Evolutionary conservation across 805 yeast genomes (phyloP), one percentile per base, ranked within the genome.

Genomic region (Wickerhamomyces chambardii): DNA sequence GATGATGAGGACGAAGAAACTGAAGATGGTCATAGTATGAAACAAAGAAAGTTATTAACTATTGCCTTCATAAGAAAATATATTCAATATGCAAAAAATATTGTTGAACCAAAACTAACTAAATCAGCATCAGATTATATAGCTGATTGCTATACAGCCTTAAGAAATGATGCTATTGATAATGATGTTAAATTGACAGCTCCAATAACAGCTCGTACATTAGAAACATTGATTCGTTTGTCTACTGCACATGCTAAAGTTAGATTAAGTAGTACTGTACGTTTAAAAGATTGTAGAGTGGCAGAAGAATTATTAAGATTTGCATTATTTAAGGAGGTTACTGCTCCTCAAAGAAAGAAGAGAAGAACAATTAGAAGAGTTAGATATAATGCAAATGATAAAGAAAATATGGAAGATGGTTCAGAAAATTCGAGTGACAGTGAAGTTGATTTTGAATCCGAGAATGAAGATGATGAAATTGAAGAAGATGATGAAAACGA

Each of bases 161-260:
- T 92, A 44, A 75, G 98, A 64, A 89, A 87, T 55, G 84, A 81
- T 43, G 70, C 70, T 36, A 62, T 68, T 35, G 71, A 68, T 28
- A 66, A 60, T 40, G 81, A 78, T 50, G 83, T 78, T 45, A 73
- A 82, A 35, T 72, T 78, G 51, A 89, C 96, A 1, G 81, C 95
- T 2, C 97, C 98, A 27, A 84, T 90, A 45, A 90, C 98, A 2
- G 95, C 97, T n/a, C 84, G 98, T 77, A 92, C 97, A 5, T 67
- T 90, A 47, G 98, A 90, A 60, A 90, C 98, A 0, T 67, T 90
- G 45, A 90, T 90, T 56, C 95, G 98, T 68, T 66, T 90, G 40
- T 70, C 97, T 1, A 84, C 97, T 1, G 97, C 98, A 0, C 97
- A 92, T 59, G 97, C 97, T 10, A 90, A 92, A 57, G 84, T 90